Conservation (phyloP, 495 filamentous ascomycete species). For the Xylaria castorea region DNA sequence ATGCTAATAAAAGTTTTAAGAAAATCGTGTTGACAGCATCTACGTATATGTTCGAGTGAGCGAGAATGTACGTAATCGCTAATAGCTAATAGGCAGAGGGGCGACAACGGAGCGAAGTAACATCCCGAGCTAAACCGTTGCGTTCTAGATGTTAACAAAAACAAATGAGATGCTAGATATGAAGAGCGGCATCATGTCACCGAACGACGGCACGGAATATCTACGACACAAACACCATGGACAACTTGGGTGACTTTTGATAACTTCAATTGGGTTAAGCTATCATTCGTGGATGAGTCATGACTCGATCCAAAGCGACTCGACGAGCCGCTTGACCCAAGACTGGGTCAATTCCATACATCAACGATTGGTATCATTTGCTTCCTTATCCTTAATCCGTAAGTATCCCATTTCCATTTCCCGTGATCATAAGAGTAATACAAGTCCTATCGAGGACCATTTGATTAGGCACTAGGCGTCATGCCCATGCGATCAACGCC, state of each 20-base stretch:
- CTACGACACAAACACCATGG: too few relatives aligned
- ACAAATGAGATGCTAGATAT: neutral
- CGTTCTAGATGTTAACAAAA: neutral
- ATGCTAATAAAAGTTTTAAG: neutral
- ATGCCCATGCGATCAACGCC: constrained; percentile 34
- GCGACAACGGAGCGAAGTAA: neutral
- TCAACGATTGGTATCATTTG: constrained; percentile 8
- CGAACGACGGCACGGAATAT: neutral
- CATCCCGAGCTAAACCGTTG: neutral
- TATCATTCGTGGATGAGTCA: constrained; percentile 5
- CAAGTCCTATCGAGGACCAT: neutral
- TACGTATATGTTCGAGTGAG: neutral
- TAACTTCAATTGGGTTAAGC: constrained; percentile 12
- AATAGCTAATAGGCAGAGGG: neutral
- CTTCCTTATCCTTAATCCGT: neutral
- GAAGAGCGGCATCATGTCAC: neutral
- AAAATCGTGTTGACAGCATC: neutral
- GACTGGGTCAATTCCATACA: neutral
- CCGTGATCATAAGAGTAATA: constrained; percentile 1
- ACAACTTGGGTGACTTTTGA: neutral
- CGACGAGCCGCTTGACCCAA: neutral
- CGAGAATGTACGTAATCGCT: neutral
- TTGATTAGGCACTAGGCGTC: neutral
- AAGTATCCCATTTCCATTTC: neutral
- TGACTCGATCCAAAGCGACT: constrained; percentile 4